Evolutionary conservation across 441 rosid genomes (phyloP).

Genomic region (Euphorbia schlechtendalii): DNA sequence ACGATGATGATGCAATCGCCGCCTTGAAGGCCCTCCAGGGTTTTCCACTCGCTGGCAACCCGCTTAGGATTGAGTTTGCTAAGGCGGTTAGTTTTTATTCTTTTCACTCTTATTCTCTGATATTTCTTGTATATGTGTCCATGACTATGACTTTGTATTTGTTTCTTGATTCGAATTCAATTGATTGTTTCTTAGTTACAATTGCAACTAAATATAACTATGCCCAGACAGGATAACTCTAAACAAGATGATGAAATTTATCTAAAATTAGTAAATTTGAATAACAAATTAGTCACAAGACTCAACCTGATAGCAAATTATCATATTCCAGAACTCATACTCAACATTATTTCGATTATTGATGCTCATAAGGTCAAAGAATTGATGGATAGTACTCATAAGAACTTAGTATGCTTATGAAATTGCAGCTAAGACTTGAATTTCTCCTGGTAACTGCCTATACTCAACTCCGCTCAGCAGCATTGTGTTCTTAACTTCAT

Average conservation of each 20-base stretch:
- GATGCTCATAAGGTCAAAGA: not conserved
- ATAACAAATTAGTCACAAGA: conserved; percentile 4
- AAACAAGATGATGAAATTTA: not conserved
- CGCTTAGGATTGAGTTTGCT: conserved; percentile 91
- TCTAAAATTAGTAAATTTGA: not conserved
- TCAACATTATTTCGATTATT: not conserved
- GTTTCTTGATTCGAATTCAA: conserved; percentile 18
- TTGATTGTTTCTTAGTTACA: conserved; percentile 8
- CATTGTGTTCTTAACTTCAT: not conserved
- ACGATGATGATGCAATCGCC: conserved; percentile 66
- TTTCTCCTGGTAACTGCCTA: not conserved
- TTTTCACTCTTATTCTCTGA: conserved; percentile 17
- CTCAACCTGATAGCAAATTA: not conserved
- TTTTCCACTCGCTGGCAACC: conserved; percentile 67
- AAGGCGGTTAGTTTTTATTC: conserved; percentile 91
- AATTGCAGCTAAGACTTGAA: not conserved
- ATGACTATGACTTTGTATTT: conserved; percentile 20
- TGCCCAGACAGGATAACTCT: not conserved
- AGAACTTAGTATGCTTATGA: not conserved
- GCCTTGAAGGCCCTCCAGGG: conserved; percentile 77
- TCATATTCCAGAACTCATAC: not conserved
- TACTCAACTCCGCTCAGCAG: not conserved
- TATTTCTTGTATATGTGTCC: conserved; percentile 14
- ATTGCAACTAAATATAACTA: conserved; percentile 1
- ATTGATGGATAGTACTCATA: not conserved